Percentiles rank a stretch among this genome's conserved stretches.
phyloP scores from a whole-genome alignment of 768 basidiomycete species.

The Termitomyces sp. region DNA sequence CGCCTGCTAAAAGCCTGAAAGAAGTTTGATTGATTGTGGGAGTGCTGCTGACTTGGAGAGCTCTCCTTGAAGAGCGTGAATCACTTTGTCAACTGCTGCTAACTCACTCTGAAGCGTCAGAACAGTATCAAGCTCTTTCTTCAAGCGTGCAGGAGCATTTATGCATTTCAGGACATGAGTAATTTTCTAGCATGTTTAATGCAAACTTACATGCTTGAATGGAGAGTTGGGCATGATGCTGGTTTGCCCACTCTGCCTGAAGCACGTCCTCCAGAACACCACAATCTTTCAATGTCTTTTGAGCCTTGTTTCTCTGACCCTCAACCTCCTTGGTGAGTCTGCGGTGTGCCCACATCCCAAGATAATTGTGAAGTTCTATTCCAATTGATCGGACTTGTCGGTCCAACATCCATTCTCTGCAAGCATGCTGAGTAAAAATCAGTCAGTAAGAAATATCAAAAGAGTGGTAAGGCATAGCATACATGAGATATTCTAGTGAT shows the following conservation, averaged over 20 bases:
- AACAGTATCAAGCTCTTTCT: conserved; percentile 11
- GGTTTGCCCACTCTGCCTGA: neutral
- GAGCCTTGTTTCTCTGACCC: no score
- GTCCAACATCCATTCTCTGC: conserved; percentile 10
- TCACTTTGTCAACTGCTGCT: conserved; percentile 15
- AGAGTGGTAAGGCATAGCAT: conserved; percentile 16
- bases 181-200: no score
- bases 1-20: conserved; percentile 17
- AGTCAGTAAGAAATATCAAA: neutral
- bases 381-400: neutral
- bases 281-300: no score
- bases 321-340: no score
- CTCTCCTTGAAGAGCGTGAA: conserved; percentile 5
- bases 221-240: neutral
- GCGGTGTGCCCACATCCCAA: no score
- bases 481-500: conserved; percentile 14
- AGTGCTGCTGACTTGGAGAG: neutral
- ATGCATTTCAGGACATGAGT: no score
- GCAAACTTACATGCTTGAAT: neutral
- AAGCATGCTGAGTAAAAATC: neutral
- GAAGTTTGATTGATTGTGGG: conserved; percentile 4
- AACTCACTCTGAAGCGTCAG: neutral
- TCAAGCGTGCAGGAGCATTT: neutral
- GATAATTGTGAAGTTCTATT: no score
- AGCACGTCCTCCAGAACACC: no score